Evolutionary conservation across 768 basidiomycete genomes (phyloP), one percentile per base, ranked within the genome.

Genomic region (Mycena belliarum): DNA sequence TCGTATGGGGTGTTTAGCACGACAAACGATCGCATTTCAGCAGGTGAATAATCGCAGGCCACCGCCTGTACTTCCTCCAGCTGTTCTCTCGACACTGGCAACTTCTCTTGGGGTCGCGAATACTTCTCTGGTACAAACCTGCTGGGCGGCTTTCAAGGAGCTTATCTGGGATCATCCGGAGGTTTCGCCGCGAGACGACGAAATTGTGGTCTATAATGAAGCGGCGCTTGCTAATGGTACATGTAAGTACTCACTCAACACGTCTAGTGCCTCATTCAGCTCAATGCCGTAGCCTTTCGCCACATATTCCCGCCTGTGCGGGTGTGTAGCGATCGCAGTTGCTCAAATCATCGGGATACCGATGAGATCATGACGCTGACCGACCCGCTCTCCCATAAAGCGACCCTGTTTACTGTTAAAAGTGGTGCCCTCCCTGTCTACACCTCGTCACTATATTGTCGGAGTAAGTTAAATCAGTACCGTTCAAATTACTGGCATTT

Each of bases 61-160:
- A 2, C 50, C 50, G 5, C 3, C 11, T 2, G 14, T 42, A 1
- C 50, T 52, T 23, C 50, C 23, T 2, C 37, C 4, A 4, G 18
- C 6, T 3, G 5, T 52, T 14, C 10, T 42, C 8, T 12, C 25
- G 26, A 4, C 18, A 26, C 12, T 51, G n/a, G 49, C 37, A 4
- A 35, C 25, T 5, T 25, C 49, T 26, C 35, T 51, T 16, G 6
- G 6, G 6, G 49, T 7, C 3, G 4, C 23, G 18, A 26, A 41
- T 33, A 16, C 32, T 3, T 7, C n/a, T 24, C 15, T 42, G 26
- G 23, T 52, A 15, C 14, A 52, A 23, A 21, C 40, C 18, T 49
- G 55, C 55, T 35, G 54, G 54, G 37, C 47, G 3, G 55, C 55
- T 7, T 56, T 56, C 40, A 43, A 33, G 21, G 54, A 49, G 12